Evolutionary conservation across 768 basidiomycete species (phyloP), one percentile per base, ranked within the genome.

Genomic region (Kwoniella sp.): DNA sequence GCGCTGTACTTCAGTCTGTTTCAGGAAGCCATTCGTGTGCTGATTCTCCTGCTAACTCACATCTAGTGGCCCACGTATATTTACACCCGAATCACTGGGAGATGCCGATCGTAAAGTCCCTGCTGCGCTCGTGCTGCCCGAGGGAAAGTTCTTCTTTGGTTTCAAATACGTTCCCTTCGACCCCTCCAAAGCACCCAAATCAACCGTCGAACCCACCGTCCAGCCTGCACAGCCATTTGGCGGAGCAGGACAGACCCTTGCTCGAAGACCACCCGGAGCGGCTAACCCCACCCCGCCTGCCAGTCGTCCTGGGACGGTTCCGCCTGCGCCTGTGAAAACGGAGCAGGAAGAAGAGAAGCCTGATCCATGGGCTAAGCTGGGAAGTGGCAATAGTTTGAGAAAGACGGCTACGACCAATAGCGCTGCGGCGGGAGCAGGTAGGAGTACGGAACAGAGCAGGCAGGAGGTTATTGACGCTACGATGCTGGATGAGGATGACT

Each of bases 111-210:
- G 90, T 71, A 69, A 74, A 58, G 92, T 90, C 8, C 95, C 96
- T 3, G 93, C 91, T 0, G 88, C 92, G 8, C 83, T 99, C 46
- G 89, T 89, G 68, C 83, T 99, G 10, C 93, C 96, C 0, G 88
- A 90, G 68, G 96, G 96, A 13, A 89, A 96, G 69, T 83, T 99
- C 21, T 99, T 99, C 83, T 98, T 99, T 74, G 96, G 96, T 10
- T 99, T 89, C 82, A 89, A 90, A 64, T 85, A 90, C 60, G 82
- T 86, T 1, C 83, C 89, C 1, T 82, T 76, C 27, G 81, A 82
- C 36, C 72, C 80, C 25, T 54, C 68, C 62, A 68, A 76, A 65
- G 67, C 56, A n/a, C 50, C 71, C 30, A 80, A 80, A 60, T 64
- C 67, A 44, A 58, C 53, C 10, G 77, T 72, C 21, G 70, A 67